Percentiles rank a stretch among this genome's conserved stretches.
Evolutionary conservation across 495 filamentous ascomycete species (phyloP).

Genomic region (Sordaria brevicollis): DNA sequence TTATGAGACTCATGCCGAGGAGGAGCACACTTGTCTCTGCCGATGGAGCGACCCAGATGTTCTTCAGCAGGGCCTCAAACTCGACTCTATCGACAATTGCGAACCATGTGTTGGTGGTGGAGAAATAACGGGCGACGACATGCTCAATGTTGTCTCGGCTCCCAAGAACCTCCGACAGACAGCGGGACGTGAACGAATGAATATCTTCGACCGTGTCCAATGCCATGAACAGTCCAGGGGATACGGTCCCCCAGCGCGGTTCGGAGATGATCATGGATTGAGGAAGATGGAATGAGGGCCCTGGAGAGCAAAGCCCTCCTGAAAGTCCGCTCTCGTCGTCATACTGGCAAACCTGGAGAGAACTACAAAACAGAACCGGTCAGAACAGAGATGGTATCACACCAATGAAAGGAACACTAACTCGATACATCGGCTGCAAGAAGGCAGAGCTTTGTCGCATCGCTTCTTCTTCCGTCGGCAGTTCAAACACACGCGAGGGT

Average conservation of each 20-base stretch:
- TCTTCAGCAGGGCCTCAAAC: conserved; percentile 11
- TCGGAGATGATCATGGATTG: conserved; percentile 2
- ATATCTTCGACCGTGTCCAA: conserved; percentile 19
- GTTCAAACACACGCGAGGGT: conserved; percentile 16
- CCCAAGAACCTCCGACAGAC: conserved; percentile 57
- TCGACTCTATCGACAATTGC: conserved; percentile 12
- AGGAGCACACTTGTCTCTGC: conserved; percentile 16
- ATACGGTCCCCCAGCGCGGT: conserved; percentile 5
- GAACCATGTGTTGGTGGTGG: conserved; percentile 20
- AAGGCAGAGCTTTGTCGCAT: conserved; percentile 18
- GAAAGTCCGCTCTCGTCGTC: conserved; percentile 13
- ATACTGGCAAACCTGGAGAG: conserved; percentile 14
- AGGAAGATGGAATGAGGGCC: conserved; percentile 2
- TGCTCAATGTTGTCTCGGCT: conserved; percentile 50
- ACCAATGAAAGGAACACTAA: conserved; percentile 3
- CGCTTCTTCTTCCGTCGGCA: conserved; percentile 18
- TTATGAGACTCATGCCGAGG: conserved; percentile 20
- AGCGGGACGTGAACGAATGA: conserved; percentile 38
- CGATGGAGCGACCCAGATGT: conserved; percentile 14
- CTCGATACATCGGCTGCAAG: conserved; percentile 16
- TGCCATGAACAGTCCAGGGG: conserved; percentile 10
- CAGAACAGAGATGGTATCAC: background rate
- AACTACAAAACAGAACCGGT: conserved; percentile 2
- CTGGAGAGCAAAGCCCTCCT: background rate
- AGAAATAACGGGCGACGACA: conserved; percentile 28